Evolutionary conservation across 768 basidiomycete species (phyloP).

Genomic region (Rubroboletus satanas): DNA sequence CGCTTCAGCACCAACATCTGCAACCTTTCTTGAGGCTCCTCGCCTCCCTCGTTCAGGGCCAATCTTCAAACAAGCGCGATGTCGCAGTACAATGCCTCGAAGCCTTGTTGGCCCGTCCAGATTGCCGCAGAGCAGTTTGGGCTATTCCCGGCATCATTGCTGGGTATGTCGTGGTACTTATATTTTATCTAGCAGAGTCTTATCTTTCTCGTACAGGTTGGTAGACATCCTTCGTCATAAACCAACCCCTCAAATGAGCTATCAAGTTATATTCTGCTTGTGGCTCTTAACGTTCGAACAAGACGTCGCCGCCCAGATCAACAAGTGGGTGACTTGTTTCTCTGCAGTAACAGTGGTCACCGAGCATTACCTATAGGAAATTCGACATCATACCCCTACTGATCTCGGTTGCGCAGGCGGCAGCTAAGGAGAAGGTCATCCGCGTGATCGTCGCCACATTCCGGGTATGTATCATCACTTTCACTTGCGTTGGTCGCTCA

Average conservation of each 20-base stretch:
- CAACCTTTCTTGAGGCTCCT: conserved; percentile 59
- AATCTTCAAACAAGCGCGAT: conserved; percentile 69
- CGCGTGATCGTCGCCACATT: conserved; percentile 91
- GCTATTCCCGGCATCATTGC: conserved; percentile 58
- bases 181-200: not conserved
- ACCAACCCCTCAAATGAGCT: conserved; percentile 90
- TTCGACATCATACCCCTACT: conserved; percentile 87
- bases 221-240: conserved; percentile 79
- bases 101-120: conserved; percentile 74
- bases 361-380: conserved; percentile 47
- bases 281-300: conserved; percentile 94
- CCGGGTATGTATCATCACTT: conserved; percentile 45
- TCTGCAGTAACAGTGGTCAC: not conserved
- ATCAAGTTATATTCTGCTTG: conserved; percentile 88
- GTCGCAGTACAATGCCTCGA: conserved; percentile 90
- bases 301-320: conserved; percentile 78
- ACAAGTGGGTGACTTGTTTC: conserved; percentile 55
- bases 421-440: conserved; percentile 96
- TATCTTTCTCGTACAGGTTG: conserved; percentile 45
- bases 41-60: conserved; percentile 56
- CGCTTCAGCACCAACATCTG: conserved; percentile 49
- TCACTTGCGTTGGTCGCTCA: conserved; percentile 3
- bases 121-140: conserved; percentile 82
- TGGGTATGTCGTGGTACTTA: conserved; percentile 44
- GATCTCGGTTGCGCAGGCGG: conserved; percentile 77